Evolutionary conservation across 495 filamentous ascomycete species (phyloP), one percentile per base, ranked within the genome.

Genomic region (Xylaria sp.): DNA sequence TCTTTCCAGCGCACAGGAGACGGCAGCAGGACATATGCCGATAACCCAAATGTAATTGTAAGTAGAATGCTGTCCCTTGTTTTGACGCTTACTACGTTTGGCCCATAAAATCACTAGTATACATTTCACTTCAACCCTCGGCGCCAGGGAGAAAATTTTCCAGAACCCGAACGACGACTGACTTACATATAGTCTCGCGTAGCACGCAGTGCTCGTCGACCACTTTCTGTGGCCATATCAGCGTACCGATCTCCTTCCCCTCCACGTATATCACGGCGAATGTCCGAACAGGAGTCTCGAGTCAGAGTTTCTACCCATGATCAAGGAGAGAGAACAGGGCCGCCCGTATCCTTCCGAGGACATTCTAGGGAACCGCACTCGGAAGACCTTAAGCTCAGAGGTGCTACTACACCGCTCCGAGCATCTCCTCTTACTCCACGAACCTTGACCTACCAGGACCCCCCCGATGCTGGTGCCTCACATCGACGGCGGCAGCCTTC

Each of bases 251-350:
- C 80, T 24, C 70, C 78, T 6, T 84, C 82, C 2, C 82, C 83
- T 21, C 80, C 80, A 65, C 73, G 74, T 55, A 46, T 82, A 43
- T 58, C 76, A 61, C 81, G 84, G 8, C 81, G 84, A 29, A 76
- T 86, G 14, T 86, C 84, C 0, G 84, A 86, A 59, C 82, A 84
- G 65, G 83, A 86, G 43, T 76, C 61, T 40, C 77, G 83, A 44
- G 59, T 72, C 48, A 82, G 80, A 46, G 75, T 71, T 15, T 46
- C 69, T 31, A 68, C 68, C 15, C 79, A 83, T 17, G 75, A 77
- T 8, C 77, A 74, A 53, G 72, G 70, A 50, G 77, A 77, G 40
- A 79, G 62, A 61, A 55, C 67, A 31, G 67, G 72, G 71, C 80
- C 72, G 24, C 80, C 37, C 40, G 73, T 69, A 72, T 81, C 63